These are phyloP conservation scores for Epichloe sp. DNA, from an alignment of 2,329 filamentous ascomycete species.

Conservation along the genomic window DNA sequence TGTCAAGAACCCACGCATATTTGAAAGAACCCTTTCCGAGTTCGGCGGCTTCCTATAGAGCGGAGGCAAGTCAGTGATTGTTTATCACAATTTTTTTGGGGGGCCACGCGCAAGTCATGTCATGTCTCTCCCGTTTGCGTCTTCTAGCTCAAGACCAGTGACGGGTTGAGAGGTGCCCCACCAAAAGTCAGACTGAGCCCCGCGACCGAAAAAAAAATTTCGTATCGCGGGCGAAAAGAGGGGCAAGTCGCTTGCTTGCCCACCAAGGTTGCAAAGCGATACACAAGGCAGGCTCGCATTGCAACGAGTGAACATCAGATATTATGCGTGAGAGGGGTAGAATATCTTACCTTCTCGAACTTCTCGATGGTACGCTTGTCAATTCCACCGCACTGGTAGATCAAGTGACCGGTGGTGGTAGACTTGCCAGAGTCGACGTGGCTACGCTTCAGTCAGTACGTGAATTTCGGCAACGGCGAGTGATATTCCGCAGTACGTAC, in stretches of 20 bases:
- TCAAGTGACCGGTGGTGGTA: constrained; percentile 88
- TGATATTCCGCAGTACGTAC: constrained; percentile 10
- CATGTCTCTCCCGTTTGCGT: background rate
- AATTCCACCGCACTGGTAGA: constrained; percentile 99
- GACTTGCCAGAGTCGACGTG: constrained; percentile 99
- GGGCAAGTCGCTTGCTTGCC: background rate
- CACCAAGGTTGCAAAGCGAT: background rate
- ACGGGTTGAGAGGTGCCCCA: constrained; percentile 11
- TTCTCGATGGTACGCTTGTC: constrained; percentile 99
- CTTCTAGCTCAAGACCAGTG: background rate
- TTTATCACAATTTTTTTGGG: background rate
- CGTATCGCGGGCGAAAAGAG: constrained; percentile 1
- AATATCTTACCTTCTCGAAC: constrained; percentile 90
- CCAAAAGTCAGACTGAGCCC: constrained; percentile 4
- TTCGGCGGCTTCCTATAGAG: constrained; percentile 82
- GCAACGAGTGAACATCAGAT: background rate
- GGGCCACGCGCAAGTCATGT: background rate
- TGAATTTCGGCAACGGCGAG: constrained; percentile 17
- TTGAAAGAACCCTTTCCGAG: constrained; percentile 99
- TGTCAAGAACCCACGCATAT: constrained; percentile 99
- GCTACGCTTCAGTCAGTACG: constrained; percentile 28
- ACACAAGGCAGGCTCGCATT: background rate
- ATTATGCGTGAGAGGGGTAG: constrained; percentile 1
- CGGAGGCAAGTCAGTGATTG: constrained; percentile 1
- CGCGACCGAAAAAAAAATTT: constrained; percentile 10